Base-by-base conservation (phyloP, 1,284 basidiomycete species). In the Hypsizygus ulmarius region DNA sequence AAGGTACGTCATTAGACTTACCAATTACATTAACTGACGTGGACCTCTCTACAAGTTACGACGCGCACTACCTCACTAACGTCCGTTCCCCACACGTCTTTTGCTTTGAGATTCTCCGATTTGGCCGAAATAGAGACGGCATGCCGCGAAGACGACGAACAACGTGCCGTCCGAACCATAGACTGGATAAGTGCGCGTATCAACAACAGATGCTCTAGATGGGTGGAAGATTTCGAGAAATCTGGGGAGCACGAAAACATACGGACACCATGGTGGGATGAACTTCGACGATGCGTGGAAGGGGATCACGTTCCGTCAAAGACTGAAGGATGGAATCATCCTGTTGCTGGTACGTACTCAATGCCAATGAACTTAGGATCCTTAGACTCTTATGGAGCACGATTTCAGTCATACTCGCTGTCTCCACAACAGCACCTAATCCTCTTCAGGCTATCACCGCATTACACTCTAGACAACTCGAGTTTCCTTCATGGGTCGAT, bases 251-350 rank as follows among this genome's bases (percentile, higher is more conserved):
- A 64, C 33, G 69, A 77, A 44, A 61, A 65, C 3, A 55, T 69
- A 30, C 72, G 76, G 45, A 81, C 84, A 9, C 88, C 87, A 2
- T 91, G 88, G 88, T 91, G 89, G 89, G 84, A 89, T 54, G 88
- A 91, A 62, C 71, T 91, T 28, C 74, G 75, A 59, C 73, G 79
- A 14, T 91, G 89, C 64, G 73, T 77, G 3, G 84, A 91, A 61
- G 87, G 86, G 2, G 87, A 91, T 58, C 73, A 79, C 64, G 70
- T 83, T 18, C 88, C 88, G 10, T 79, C 75, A 41, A 81, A 74
- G 60, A 62, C 68, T 1, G 89, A 91, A 61, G 83, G 80, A 36
- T 91, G 88, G 88, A 91, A 90, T 61, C 89, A 91, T 67, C 88
- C 88, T 39, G 78, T 82, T 45, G 79, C 89, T 32, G 70, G 89